A percentile compares a stretch with the other conserved stretches of the same genome.
phyloP scores from a whole-genome alignment of 257 asterid species.

The Perilla frutescens region DNA sequence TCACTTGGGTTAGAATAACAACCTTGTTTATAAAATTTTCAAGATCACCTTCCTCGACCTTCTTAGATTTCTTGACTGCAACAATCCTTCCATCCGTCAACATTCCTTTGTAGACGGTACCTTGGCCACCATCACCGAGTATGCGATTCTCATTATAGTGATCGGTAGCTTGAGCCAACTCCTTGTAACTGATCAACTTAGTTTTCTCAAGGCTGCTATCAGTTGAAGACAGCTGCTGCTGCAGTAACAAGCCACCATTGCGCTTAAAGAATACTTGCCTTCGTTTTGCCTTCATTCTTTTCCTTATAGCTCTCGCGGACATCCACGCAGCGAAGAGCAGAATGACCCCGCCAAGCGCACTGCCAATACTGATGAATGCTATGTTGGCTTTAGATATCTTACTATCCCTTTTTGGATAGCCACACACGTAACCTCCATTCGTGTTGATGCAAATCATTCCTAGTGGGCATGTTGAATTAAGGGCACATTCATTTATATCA shows the following conservation, averaged over 20 bases:
- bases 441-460: neutral
- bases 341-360: slow-evolving; percentile 32
- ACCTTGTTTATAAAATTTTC: slow-evolving; percentile 47
- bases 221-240: slow-evolving; percentile 39
- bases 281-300: slow-evolving; percentile 30
- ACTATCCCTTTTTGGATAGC: neutral
- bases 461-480: neutral
- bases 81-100: slow-evolving; percentile 43
- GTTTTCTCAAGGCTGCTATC: slow-evolving; percentile 38
- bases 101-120: slow-evolving; percentile 33
- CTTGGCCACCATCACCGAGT: slow-evolving; percentile 48
- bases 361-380: slow-evolving; percentile 9
- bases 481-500: slow-evolving; percentile 33
- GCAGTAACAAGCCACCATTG: slow-evolving; percentile 45
- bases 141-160: slow-evolving; percentile 42
- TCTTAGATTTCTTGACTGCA: slow-evolving; percentile 22
- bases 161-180: slow-evolving; percentile 44
- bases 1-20: slow-evolving; percentile 45
- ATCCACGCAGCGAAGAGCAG: slow-evolving; percentile 4
- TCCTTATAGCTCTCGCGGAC: neutral
- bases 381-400: neutral
- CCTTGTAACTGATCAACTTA: slow-evolving; percentile 38
- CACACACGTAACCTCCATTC: slow-evolving; percentile 7
- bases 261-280: slow-evolving; percentile 39
- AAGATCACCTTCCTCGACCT: slow-evolving; percentile 35